Evolutionary conservation across 768 basidiomycete genomes (phyloP), one percentile per base, ranked within the genome.

Genomic region (Lactifluus subvellereus): DNA sequence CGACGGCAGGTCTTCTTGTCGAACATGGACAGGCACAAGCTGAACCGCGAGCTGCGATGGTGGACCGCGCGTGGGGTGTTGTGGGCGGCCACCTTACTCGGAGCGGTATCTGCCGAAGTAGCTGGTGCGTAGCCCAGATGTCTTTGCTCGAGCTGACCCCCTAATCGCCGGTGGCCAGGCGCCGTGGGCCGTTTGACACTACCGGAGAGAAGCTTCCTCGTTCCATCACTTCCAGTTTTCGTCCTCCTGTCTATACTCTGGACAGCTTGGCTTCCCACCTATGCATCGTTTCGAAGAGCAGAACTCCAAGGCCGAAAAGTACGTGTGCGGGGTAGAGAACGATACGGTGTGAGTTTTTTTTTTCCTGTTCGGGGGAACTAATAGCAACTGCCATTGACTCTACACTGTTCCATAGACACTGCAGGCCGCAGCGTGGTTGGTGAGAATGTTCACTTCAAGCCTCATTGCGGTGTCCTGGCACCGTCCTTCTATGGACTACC

Each of bases 261-360:
- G 87, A 84, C 85, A 0, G 84, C 80, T 1, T 96, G 94, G 94
- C 86, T 96, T 71, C 93, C 91, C 13, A 89, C 88, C 20, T 93
- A 92, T 72, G 74, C 80, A 27, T 76, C 81, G 10, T 75, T 82
- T 58, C 79, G 80, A 66, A 80, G 76, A 66, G 84, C 86, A 13
- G 80, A 82, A 67, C 75, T 81, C 47, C 89, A 91, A 76, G 88
- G 90, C 2, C 82, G 89, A 20, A 81, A 85, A 64, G 79, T 91
- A 27, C 83, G 87, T 54, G 76, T 89, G 40, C 79, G 77, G 32
- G 88, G 90, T 22, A 88, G 84, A 72, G 74, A 73, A 9, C 69
- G 72, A 61, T 89, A 92, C 70, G 84, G 82, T 65, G 90, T 87
- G 70, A 59, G 86, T 63, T 4, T 22, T 42, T 7, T 33, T 16